Evolutionary conservation across 495 filamentous ascomycete genomes (phyloP).

Genomic region (Podospora comata): DNA sequence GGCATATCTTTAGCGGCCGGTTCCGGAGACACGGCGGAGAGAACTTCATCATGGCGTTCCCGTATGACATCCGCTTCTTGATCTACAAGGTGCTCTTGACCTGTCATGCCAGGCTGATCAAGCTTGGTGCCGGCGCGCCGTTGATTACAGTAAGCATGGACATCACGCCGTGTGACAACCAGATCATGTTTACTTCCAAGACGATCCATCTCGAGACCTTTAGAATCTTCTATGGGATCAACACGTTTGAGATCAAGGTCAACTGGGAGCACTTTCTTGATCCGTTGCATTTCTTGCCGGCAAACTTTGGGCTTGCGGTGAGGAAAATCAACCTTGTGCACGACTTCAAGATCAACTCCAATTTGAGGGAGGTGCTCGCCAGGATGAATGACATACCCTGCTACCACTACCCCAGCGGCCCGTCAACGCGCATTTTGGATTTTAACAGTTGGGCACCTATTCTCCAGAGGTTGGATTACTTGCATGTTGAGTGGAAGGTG

Average conservation of each 20-base stretch:
- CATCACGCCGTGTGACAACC: not conserved
- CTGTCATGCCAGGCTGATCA: not conserved
- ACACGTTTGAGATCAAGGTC: not conserved
- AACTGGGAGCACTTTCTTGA: not conserved
- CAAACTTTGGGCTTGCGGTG: not conserved
- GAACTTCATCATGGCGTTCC: not conserved
- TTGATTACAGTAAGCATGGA: not conserved
- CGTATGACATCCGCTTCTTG: not conserved
- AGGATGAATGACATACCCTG: not conserved
- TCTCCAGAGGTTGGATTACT: not conserved
- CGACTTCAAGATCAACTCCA: not conserved
- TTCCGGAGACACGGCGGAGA: not conserved
- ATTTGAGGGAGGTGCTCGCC: not conserved
- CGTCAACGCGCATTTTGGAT: not conserved
- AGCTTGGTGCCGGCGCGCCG: not conserved
- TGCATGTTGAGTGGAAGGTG: not conserved
- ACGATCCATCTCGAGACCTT: not conserved
- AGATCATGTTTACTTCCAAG: not conserved
- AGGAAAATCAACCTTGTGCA: not conserved
- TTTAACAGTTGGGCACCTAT: not conserved
- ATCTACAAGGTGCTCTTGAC: not conserved
- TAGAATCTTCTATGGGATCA: not conserved
- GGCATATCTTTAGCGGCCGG: slow-evolving; percentile 39
- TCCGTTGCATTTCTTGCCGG: not conserved
- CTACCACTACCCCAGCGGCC: not conserved